Evolutionary conservation across 345 rosid genomes (phyloP).

Genomic region (Populus nigra): DNA sequence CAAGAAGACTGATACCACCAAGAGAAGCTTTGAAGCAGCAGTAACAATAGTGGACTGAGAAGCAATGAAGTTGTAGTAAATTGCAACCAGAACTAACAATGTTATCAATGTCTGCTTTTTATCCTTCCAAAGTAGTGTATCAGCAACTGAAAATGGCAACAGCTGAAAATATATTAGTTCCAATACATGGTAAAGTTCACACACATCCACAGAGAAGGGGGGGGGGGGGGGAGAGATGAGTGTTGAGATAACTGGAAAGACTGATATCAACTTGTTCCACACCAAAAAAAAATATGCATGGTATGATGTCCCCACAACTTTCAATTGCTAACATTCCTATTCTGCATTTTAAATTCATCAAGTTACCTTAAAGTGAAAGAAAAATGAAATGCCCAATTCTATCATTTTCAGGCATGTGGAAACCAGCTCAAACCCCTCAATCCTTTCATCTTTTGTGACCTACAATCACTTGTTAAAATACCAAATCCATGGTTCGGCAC

Average conservation of each 20-base stretch:
- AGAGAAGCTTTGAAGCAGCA: slow-evolving; percentile 62
- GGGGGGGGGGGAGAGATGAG: too few relatives aligned
- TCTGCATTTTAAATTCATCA: not conserved
- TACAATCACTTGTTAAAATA: not conserved
- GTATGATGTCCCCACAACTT: not conserved
- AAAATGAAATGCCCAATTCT: not conserved
- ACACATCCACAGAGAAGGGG: not conserved
- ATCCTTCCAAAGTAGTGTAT: slow-evolving; percentile 85
- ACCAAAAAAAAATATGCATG: not conserved
- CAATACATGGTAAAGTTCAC: not conserved
- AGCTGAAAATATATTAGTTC: slow-evolving; percentile 12
- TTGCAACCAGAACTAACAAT: slow-evolving; percentile 49
- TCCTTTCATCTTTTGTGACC: not conserved
- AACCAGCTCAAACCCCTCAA: not conserved
- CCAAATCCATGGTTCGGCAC: not conserved
- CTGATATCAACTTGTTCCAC: not conserved
- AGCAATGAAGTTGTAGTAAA: slow-evolving; percentile 69
- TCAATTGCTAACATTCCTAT: not conserved
- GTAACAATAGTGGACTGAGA: slow-evolving; percentile 56
- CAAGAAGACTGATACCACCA: slow-evolving; percentile 52
- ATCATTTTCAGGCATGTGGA: not conserved
- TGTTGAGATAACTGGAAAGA: not conserved
- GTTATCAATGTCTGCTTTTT: slow-evolving; percentile 51
- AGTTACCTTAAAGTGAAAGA: not conserved
- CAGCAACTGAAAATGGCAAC: slow-evolving; percentile 67